Evolutionary conservation across 176 grass and related monocot species (phyloP), one percentile per base, ranked within the genome.

Genomic region (Oryza meridionalis): DNA sequence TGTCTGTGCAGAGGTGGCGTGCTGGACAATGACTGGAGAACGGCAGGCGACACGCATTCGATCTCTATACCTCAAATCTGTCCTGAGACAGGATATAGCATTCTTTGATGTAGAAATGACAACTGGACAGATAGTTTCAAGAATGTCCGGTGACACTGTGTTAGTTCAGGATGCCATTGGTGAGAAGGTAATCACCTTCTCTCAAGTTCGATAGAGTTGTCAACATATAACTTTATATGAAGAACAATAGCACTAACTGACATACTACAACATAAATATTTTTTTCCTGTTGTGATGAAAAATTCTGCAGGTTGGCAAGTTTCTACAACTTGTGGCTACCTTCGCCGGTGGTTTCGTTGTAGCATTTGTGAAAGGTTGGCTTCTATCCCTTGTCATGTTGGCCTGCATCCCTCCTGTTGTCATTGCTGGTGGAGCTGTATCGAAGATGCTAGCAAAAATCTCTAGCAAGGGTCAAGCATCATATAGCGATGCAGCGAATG

Each of bases 331-430:
- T 49, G 62, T 91, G 32, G 55, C 92, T 42, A 94, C 90, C 32
- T 97, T 97, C 70, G 13, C 94, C 9, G 92, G 95, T 68, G 92
- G 95, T 21, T 97, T 97, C 27, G 76, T 91, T 7, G 53, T 97
- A 83, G 95, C 92, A 75, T 97, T 94, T 72, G 37, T 84, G 37
- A 92, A 86, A 83, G 95, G 95, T 72, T 97, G 95, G 92, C 92
- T 91, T 81, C 90, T 97, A 65, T 89, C 90, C 67, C 90, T 97
- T 32, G 92, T 97, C 67, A 88, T 97, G 91, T 65, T 97, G 75
- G 86, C 94, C 29, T 83, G 32, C 63, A 94, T 94, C 76, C 94
- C 92, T 49, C 92, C 87, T 3, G 83, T 97, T 67, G 82, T 94
- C 24, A 40, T 94, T 80, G 91, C 92, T 43, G 94, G 83, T 43